Evolutionary conservation across 2,329 filamentous ascomycete species (phyloP).

Genomic region (Davidsoniella australis): DNA sequence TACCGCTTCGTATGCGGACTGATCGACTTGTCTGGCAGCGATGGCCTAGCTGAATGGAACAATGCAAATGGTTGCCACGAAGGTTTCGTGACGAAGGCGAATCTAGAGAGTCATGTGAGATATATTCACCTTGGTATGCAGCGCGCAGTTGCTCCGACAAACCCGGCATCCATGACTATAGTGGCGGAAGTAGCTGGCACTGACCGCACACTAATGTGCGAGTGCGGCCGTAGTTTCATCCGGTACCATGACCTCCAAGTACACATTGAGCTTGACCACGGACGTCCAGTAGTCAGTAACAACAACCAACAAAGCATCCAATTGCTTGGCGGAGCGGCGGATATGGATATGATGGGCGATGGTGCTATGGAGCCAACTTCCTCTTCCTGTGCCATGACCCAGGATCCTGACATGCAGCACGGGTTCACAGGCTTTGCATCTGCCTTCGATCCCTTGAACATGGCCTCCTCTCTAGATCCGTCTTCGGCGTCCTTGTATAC

Average conservation of each 20-base stretch:
- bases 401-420: too few relatives aligned
- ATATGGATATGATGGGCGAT: too few relatives aligned
- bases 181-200: slow-evolving; percentile 29
- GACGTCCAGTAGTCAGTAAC: too few relatives aligned
- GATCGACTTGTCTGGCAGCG: slow-evolving; percentile 32
- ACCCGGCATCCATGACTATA: slow-evolving; percentile 16
- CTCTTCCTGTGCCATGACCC: too few relatives aligned
- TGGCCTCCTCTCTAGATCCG: too few relatives aligned
- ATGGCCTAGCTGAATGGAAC: slow-evolving; percentile 45
- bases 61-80: slow-evolving; percentile 54
- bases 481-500: too few relatives aligned
- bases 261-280: slow-evolving; percentile 24
- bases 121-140: slow-evolving; percentile 57
- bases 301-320: too few relatives aligned
- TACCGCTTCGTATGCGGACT: slow-evolving; percentile 64
- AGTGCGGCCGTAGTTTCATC: slow-evolving; percentile 30
- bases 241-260: slow-evolving; percentile 32
- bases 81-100: slow-evolving; percentile 58
- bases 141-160: slow-evolving; percentile 20
- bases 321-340: too few relatives aligned
- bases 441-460: too few relatives aligned
- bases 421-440: too few relatives aligned
- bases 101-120: slow-evolving; percentile 69
- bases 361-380: too few relatives aligned
- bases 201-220: slow-evolving; percentile 27